Evolutionary conservation across 2,329 filamentous ascomycete genomes (phyloP).

Genomic region (Pseudogymnoascus sp.): DNA sequence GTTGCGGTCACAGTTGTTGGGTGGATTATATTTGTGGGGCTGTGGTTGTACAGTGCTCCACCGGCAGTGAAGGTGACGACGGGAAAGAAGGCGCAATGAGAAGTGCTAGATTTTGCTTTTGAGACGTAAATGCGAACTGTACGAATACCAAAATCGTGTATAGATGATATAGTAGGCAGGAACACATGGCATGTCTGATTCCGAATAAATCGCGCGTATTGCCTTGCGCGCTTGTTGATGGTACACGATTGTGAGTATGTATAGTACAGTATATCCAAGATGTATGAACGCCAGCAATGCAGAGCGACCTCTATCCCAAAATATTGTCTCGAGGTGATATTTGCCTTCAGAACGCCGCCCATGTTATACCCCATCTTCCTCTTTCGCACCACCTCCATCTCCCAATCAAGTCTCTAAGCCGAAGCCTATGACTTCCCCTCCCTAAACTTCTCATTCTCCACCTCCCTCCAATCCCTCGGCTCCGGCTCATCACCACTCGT

Average conservation of each 20-base stretch:
- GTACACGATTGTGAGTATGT: slow-evolving; percentile 3
- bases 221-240: slow-evolving; percentile 1
- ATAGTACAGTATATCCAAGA: slow-evolving; percentile 3
- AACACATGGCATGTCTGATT: slow-evolving; percentile 7
- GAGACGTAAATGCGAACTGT: slow-evolving; percentile 2
- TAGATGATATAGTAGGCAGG: slow-evolving; percentile 6
- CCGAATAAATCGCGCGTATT: not conserved
- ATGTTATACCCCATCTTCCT: not conserved
- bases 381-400: not conserved
- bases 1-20: slow-evolving; percentile 76
- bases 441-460: slow-evolving; percentile 55
- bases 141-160: slow-evolving; percentile 13
- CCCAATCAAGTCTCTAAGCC: too few species aligned
- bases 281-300: slow-evolving; percentile 6
- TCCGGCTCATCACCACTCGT: slow-evolving; percentile 60
- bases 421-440: slow-evolving; percentile 18
- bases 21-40: slow-evolving; percentile 73
- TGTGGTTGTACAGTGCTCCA: slow-evolving; percentile 79
- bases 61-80: slow-evolving; percentile 25
- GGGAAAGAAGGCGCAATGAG: slow-evolving; percentile 34
- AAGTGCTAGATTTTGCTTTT: slow-evolving; percentile 11
- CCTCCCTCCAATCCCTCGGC: slow-evolving; percentile 53
- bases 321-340: not conserved
- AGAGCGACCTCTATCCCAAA: not conserved
- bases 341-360: slow-evolving; percentile 3